Conservation (phyloP, 768 basidiomycete species). For the Agaricus subrufescens region DNA sequence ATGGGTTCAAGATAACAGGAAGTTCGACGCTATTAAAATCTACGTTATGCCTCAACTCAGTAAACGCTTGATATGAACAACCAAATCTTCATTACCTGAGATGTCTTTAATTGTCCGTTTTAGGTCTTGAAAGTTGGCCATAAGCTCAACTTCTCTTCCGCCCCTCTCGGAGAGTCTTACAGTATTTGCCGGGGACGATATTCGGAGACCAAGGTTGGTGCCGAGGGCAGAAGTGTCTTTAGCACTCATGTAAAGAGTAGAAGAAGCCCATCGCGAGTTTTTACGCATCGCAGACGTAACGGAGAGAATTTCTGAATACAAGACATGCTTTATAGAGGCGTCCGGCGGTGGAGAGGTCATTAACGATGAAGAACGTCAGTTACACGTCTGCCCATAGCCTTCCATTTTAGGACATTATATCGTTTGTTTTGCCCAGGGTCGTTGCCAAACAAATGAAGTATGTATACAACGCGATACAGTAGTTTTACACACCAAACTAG, state of each 20-base stretch:
- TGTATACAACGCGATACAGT: conserved; percentile 2
- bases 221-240: conserved; percentile 68
- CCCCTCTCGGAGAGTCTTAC: conserved; percentile 42
- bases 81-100: conserved; percentile 38
- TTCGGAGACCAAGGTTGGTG: conserved; percentile 68
- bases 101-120: conserved; percentile 68
- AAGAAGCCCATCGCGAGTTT: conserved; percentile 94
- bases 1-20: conserved; percentile 70
- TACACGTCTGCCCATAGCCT: conserved; percentile 21
- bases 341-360: conserved; percentile 22
- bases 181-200: conserved; percentile 44
- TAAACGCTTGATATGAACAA: neutral
- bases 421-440: conserved; percentile 4
- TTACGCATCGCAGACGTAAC: conserved; percentile 96
- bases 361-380: conserved; percentile 12
- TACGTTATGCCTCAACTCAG: conserved; percentile 22
- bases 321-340: conserved; percentile 64
- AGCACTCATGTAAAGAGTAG: conserved; percentile 54
- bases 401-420: conserved; percentile 11
- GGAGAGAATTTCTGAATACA: conserved; percentile 86
- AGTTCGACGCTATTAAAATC: conserved; percentile 59
- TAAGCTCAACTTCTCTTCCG: conserved; percentile 76
- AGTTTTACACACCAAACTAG: conserved; percentile 1
- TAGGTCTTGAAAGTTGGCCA: conserved; percentile 86
- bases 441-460: conserved; percentile 6